These are phyloP conservation scores for Straminergon stramineum DNA, from an alignment of 225 moss, liverwort and hornwort species.

Conservation along the genomic window DNA sequence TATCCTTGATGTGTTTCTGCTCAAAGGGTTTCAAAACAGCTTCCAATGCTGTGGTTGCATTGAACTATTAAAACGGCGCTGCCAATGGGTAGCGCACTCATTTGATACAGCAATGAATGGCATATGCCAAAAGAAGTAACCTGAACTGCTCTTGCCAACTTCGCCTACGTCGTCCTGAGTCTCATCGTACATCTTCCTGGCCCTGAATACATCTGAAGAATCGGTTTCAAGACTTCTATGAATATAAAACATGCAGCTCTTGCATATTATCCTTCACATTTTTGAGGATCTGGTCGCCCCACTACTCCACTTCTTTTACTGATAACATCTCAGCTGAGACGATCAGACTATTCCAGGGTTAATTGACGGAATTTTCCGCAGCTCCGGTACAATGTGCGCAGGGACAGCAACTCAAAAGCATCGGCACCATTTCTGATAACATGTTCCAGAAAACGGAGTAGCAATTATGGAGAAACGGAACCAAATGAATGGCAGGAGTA, in stretches of 20 bases:
- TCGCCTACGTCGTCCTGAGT: neutral
- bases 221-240: neutral
- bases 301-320: neutral
- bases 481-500: neutral
- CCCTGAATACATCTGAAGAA: neutral
- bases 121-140: neutral
- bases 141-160: neutral
- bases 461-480: neutral
- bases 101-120: neutral
- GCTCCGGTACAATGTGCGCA: neutral
- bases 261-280: neutral
- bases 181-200: neutral
- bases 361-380: neutral
- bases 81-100: neutral
- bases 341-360: neutral
- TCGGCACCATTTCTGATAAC: neutral
- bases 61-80: neutral
- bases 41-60: neutral
- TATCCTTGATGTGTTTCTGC: neutral
- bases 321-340: neutral
- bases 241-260: neutral
- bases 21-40: neutral
- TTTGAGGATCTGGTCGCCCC: neutral
- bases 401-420: neutral
- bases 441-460: neutral